phyloP scores from a whole-genome alignment of 805 yeast genomes.

The Cephaloascus fragrans region DNA sequence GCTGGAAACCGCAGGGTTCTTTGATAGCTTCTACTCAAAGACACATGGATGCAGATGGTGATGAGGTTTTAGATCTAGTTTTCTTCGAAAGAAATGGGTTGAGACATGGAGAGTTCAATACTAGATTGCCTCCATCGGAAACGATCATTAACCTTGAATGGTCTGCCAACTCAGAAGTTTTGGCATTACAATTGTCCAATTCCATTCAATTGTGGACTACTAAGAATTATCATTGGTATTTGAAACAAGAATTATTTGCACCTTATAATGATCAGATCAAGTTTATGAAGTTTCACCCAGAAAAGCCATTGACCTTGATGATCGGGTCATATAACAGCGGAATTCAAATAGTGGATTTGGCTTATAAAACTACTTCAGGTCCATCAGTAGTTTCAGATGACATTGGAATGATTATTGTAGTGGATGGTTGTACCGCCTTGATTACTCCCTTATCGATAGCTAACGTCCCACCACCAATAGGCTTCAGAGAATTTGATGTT shows the following conservation, averaged over 20 bases:
- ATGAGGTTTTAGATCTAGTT: constrained; percentile 40
- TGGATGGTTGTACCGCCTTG: constrained; percentile 64
- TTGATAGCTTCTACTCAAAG: constrained; percentile 77
- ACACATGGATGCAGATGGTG: constrained; percentile 41
- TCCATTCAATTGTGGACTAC: constrained; percentile 83
- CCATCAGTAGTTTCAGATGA: constrained; percentile 62
- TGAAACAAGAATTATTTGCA: constrained; percentile 64
- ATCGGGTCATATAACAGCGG: constrained; percentile 39
- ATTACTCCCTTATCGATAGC: constrained; percentile 80
- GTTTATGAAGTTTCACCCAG: constrained; percentile 78
- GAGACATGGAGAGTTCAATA: constrained; percentile 75
- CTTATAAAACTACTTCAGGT: constrained; percentile 55
- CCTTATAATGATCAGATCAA: constrained; percentile 17
- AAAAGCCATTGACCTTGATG: constrained; percentile 69
- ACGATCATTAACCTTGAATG: constrained; percentile 50
- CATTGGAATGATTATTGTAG: constrained; percentile 68
- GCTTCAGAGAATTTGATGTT: constrained; percentile 55
- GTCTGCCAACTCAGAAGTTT: constrained; percentile 73
- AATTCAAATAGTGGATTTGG: constrained; percentile 59
- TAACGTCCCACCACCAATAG: constrained; percentile 91
- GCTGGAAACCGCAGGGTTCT: constrained; percentile 92
- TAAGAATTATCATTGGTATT: constrained; percentile 92
- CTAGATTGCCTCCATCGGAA: constrained; percentile 48
- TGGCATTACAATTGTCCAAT: constrained; percentile 56
- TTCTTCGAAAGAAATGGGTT: constrained; percentile 93